Percentiles rank a stretch among this genome's conserved stretches.
These are phyloP conservation scores for Moesziomyces sp. DNA, from an alignment of 1,284 basidiomycete genomes.

Conservation along the genomic window DNA sequence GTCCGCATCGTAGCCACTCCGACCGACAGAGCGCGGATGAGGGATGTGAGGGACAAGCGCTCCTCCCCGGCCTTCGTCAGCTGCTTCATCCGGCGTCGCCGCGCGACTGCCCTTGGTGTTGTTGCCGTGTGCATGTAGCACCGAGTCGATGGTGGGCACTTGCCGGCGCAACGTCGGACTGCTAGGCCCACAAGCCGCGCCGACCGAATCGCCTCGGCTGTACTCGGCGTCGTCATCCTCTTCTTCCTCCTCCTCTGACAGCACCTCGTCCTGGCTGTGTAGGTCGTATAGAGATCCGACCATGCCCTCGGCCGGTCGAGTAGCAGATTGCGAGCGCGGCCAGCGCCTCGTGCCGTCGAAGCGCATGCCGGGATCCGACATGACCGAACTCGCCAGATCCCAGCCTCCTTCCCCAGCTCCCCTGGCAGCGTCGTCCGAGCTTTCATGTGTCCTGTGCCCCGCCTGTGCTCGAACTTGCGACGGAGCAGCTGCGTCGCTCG, in stretches of 20 bases:
- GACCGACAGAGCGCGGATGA: conserved; percentile 10
- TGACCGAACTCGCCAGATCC: conserved; percentile 39
- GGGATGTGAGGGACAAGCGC: conserved; percentile 32
- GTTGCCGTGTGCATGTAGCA: conserved; percentile 10
- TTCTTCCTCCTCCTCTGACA: conserved; percentile 47
- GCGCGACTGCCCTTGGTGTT: not conserved
- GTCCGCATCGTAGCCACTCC: not conserved
- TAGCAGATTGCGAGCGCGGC: conserved; percentile 14
- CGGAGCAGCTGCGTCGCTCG: not conserved
- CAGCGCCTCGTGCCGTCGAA: conserved; percentile 10
- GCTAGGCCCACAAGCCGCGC: not conserved
- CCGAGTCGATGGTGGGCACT: conserved; percentile 25
- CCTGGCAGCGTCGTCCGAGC: conserved; percentile 7
- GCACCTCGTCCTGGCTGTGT: conserved; percentile 25
- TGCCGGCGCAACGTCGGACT: not conserved
- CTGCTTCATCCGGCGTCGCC: not conserved
- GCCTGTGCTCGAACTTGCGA: not conserved
- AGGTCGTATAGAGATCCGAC: conserved; percentile 29
- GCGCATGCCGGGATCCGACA: conserved; percentile 37
- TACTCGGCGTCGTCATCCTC: conserved; percentile 16
- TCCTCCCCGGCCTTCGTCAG: not conserved
- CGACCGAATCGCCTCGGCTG: not conserved
- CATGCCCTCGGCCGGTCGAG: conserved; percentile 18
- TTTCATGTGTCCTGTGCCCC: not conserved
- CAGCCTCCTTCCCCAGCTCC: not conserved